Conservation (phyloP, 768 basidiomycete species). For the Psilocybe cyanescens region DNA sequence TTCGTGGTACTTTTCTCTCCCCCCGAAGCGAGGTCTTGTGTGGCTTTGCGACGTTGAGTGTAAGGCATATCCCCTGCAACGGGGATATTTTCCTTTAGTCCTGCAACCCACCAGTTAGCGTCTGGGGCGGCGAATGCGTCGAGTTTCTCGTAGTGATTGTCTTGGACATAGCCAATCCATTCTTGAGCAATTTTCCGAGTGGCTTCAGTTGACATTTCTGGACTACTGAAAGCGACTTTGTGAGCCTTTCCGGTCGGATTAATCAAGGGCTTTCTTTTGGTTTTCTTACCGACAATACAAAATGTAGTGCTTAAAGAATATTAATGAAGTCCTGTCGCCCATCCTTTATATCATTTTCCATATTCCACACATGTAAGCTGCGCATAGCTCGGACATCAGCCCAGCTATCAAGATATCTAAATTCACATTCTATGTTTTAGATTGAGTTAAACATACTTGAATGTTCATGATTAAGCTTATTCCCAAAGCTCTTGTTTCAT, state of each 20-base stretch:
- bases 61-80: conserved; percentile 11
- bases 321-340: no score
- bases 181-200: conserved; percentile 6
- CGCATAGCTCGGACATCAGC: no score
- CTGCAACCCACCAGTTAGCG: conserved; percentile 12
- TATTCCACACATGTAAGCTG: no score
- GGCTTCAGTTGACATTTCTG: background rate
- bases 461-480: no score
- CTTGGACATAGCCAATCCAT: conserved; percentile 8
- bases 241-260: background rate
- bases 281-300: no score
- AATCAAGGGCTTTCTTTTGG: background rate
- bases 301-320: no score
- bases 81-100: conserved; percentile 5
- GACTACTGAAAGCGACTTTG: no score
- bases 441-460: no score
- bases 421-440: no score
- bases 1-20: conserved; percentile 1
- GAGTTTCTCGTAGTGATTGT: conserved; percentile 2
- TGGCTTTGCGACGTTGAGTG: background rate
- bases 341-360: no score
- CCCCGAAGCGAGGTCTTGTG: background rate
- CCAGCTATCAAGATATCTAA: no score
- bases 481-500: no score
- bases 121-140: conserved; percentile 6